These are phyloP conservation scores for Clavariopsis aquatica DNA, from an alignment of 495 filamentous ascomycete genomes.

Conservation along the genomic window DNA sequence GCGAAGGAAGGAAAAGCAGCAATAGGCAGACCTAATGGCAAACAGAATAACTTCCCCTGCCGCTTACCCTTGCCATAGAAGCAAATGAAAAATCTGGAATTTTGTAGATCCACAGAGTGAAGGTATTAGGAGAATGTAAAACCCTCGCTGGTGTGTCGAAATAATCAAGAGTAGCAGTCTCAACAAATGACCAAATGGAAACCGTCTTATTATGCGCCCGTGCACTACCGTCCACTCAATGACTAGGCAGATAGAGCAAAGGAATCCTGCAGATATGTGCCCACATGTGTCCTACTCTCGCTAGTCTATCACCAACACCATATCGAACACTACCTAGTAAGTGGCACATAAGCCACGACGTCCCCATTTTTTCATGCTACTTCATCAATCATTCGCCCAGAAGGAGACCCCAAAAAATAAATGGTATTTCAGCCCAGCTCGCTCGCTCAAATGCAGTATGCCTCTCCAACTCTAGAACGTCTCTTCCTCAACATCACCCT, in stretches of 20 bases:
- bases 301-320: constrained; percentile 14
- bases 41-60: too few relatives aligned
- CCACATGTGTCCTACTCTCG: constrained; percentile 10
- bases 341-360: constrained; percentile 5
- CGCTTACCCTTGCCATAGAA: too few relatives aligned
- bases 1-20: too few relatives aligned
- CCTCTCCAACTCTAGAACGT: constrained; percentile 58
- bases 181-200: background rate
- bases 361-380: constrained; percentile 13
- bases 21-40: too few relatives aligned
- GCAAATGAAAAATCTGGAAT: too few relatives aligned
- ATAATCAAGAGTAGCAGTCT: background rate
- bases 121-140: too few relatives aligned
- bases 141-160: too few relatives aligned
- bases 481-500: constrained; percentile 65
- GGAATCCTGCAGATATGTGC: constrained; percentile 8
- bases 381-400: constrained; percentile 18
- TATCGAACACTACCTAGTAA: constrained; percentile 15
- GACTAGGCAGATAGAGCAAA: background rate
- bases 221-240: background rate
- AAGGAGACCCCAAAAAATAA: constrained; percentile 2
- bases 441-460: constrained; percentile 21
- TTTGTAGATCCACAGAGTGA: background rate
- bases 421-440: constrained; percentile 15
- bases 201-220: background rate